Conservation (phyloP, 2,329 filamentous ascomycete species). For the Apiospora hydei region DNA sequence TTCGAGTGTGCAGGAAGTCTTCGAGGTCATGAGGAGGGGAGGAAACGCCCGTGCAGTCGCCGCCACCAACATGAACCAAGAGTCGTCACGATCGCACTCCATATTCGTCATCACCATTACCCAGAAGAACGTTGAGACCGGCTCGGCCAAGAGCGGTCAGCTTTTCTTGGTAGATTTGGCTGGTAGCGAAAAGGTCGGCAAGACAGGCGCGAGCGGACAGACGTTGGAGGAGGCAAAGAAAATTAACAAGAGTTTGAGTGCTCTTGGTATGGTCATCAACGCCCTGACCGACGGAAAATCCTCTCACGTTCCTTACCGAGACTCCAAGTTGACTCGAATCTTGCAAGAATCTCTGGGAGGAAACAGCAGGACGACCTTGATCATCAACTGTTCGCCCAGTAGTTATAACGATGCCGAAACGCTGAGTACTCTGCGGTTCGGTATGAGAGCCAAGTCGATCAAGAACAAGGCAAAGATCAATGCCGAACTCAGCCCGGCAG, state of each 20-base stretch:
- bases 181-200: conserved; percentile 97
- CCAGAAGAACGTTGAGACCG: conserved; percentile 97
- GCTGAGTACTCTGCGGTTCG: conserved; percentile 88
- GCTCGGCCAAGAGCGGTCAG: conserved; percentile 94
- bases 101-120: conserved; percentile 97
- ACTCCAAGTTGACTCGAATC: conserved; percentile 97
- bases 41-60: conserved; percentile 90
- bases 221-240: conserved; percentile 99
- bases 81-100: conserved; percentile 96
- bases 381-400: conserved; percentile 99
- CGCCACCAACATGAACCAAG: conserved; percentile 98
- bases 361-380: conserved; percentile 97
- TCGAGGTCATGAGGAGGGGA: conserved; percentile 94
- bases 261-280: conserved; percentile 99
- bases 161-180: conserved; percentile 98
- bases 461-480: conserved; percentile 99
- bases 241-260: conserved; percentile 99
- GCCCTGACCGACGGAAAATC: conserved; percentile 96
- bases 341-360: conserved; percentile 96
- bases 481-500: conserved; percentile 92
- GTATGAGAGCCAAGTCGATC: conserved; percentile 96
- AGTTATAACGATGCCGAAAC: conserved; percentile 98
- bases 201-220: conserved; percentile 96
- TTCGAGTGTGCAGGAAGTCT: conserved; percentile 93
- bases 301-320: conserved; percentile 93